Conservation (phyloP, 1,284 basidiomycete genomes). For the Cutaneotrichosporon cyanovorans region DNA sequence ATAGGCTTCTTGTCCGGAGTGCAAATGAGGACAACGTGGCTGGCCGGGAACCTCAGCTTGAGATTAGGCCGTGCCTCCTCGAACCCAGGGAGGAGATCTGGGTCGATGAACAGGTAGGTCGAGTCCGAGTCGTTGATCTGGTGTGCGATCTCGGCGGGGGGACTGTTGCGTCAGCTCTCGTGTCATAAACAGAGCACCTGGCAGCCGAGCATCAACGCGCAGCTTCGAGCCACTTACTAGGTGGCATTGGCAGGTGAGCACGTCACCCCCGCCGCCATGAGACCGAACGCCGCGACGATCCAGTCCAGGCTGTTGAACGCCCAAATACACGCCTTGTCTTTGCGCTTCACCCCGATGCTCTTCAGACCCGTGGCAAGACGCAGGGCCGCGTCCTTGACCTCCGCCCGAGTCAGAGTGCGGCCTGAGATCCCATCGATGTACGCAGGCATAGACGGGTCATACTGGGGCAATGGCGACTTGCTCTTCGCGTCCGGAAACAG, state of each 20-base stretch:
- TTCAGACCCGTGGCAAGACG: conserved; percentile 51
- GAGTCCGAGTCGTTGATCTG: conserved; percentile 52
- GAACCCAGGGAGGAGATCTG: conserved; percentile 45
- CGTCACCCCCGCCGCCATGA: conserved; percentile 38
- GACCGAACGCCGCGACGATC: conserved; percentile 56
- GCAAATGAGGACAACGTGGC: conserved; percentile 27
- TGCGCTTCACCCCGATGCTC: conserved; percentile 20
- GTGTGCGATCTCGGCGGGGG: conserved; percentile 20
- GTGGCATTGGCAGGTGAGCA: conserved; percentile 37
- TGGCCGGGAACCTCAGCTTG: conserved; percentile 9
- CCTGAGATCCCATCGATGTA: conserved; percentile 62
- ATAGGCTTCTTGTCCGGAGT: not conserved
- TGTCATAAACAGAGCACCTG: not conserved
- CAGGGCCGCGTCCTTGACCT: conserved; percentile 53
- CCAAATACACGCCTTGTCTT: conserved; percentile 38
- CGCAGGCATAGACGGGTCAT: conserved; percentile 47
- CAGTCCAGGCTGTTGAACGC: conserved; percentile 56
- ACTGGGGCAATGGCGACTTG: not conserved
- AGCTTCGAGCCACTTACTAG: conserved; percentile 14
- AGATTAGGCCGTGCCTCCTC: conserved; percentile 23
- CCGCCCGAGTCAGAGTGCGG: conserved; percentile 53
- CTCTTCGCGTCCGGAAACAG: conserved; percentile 8
- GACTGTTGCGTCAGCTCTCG: conserved; percentile 1
- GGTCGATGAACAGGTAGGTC: conserved; percentile 52
- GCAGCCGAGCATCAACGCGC: too few species aligned